These are phyloP conservation scores for Luvunga scandens DNA, from an alignment of 345 rosid genomes.

Conservation along the genomic window DNA sequence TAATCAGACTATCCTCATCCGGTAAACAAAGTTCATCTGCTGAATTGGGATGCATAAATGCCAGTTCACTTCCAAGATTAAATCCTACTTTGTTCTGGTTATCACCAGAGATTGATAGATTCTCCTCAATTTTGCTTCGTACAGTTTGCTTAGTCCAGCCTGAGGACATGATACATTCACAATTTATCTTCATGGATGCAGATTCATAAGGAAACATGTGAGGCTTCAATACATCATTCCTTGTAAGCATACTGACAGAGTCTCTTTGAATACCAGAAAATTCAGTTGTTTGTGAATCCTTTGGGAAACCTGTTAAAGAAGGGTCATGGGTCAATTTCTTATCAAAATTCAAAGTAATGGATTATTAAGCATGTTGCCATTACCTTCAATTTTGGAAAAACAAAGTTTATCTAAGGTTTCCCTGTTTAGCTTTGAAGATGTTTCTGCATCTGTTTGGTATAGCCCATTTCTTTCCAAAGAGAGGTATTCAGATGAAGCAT, in stretches of 20 bases:
- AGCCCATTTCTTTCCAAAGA: not conserved
- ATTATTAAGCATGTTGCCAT: not conserved
- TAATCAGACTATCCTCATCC: conserved; percentile 41
- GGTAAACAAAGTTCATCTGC: conserved; percentile 30
- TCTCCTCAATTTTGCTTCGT: not conserved
- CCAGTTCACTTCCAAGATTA: not conserved
- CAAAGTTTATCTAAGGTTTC: conserved; percentile 1
- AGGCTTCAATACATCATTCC: conserved; percentile 10
- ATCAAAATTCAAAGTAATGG: not conserved
- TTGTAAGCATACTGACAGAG: not conserved
- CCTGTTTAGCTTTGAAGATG: conserved; percentile 9
- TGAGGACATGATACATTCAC: conserved; percentile 7
- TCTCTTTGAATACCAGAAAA: not conserved
- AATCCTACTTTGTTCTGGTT: not conserved
- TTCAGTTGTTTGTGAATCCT: conserved; percentile 10
- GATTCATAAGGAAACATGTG: not conserved
- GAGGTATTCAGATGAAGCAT: conserved; percentile 7
- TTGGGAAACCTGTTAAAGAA: not conserved
- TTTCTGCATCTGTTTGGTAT: conserved; percentile 9
- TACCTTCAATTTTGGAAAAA: conserved; percentile 9
- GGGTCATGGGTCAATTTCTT: conserved; percentile 6
- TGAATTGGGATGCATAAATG: not conserved
- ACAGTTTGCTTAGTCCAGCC: conserved; percentile 9
- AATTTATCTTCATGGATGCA: not conserved
- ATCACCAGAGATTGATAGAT: not conserved